These are phyloP conservation scores for Orbilia javanica DNA, from an alignment of 2,329 filamentous ascomycete genomes.

Conservation along the genomic window DNA sequence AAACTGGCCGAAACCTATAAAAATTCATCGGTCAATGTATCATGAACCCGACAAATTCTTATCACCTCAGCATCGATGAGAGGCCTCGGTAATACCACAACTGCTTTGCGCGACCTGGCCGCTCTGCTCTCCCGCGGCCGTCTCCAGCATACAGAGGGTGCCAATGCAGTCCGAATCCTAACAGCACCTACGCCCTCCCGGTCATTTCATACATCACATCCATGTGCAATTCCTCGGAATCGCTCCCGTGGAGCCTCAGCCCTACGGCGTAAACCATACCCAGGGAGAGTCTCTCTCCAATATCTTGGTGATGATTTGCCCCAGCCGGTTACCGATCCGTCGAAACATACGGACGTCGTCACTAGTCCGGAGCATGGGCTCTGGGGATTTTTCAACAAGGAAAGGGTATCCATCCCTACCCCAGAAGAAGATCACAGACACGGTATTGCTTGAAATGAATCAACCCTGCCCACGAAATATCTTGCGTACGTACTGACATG, in stretches of 20 bases:
- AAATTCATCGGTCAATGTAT: slow-evolving; percentile 10
- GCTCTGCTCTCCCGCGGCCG: slow-evolving; percentile 5
- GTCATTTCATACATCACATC: slow-evolving; percentile 43
- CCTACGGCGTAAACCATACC: slow-evolving; percentile 42
- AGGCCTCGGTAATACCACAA: slow-evolving; percentile 23
- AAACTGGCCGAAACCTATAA: background rate
- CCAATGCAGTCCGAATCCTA: background rate
- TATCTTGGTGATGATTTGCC: slow-evolving; percentile 73
- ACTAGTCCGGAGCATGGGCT: slow-evolving; percentile 84
- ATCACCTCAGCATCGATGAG: slow-evolving; percentile 44
- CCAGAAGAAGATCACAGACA: slow-evolving; percentile 79
- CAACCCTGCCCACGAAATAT: background rate
- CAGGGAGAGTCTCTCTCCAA: slow-evolving; percentile 48
- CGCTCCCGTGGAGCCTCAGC: slow-evolving; percentile 47
- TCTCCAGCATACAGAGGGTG: background rate
- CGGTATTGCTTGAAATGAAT: slow-evolving; percentile 67
- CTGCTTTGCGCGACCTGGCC: slow-evolving; percentile 37
- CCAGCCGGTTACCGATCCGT: slow-evolving; percentile 74
- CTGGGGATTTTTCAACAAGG: slow-evolving; percentile 87
- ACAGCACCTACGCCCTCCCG: background rate
- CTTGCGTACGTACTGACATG: background rate
- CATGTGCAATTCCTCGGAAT: slow-evolving; percentile 42
- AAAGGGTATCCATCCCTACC: slow-evolving; percentile 76
- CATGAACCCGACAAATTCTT: slow-evolving; percentile 7
- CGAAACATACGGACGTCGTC: slow-evolving; percentile 71